phyloP scores from a whole-genome alignment of 2,329 filamentous ascomycete species.

The Rhynchosporium graminicola region DNA sequence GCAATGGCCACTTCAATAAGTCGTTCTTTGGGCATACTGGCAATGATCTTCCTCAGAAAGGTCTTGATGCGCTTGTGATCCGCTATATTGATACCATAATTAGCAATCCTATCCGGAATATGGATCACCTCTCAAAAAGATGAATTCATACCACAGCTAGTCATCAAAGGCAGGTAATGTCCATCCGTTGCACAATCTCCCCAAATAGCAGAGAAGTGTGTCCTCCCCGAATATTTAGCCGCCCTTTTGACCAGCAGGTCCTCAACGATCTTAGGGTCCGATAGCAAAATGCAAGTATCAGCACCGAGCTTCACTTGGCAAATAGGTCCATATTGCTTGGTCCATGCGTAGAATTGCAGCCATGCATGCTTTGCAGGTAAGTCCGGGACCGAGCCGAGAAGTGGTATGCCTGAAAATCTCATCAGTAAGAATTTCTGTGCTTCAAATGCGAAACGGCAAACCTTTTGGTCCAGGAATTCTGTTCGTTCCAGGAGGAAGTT shows the following conservation, averaged over 20 bases:
- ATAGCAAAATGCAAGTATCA: slow-evolving; percentile 42
- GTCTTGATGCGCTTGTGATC: slow-evolving; percentile 22
- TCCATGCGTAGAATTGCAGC: slow-evolving; percentile 46
- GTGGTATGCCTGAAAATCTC: slow-evolving; percentile 18
- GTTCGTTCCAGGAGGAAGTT: slow-evolving; percentile 22
- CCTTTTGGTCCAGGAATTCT: slow-evolving; percentile 25
- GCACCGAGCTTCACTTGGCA: slow-evolving; percentile 48
- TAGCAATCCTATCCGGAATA: neutral
- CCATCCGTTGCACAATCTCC: slow-evolving; percentile 19
- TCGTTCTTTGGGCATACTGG: slow-evolving; percentile 23
- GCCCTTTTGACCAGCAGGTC: slow-evolving; percentile 46
- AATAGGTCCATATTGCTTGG: slow-evolving; percentile 44
- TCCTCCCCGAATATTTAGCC: slow-evolving; percentile 39
- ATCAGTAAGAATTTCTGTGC: neutral
- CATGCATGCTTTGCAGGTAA: slow-evolving; percentile 40
- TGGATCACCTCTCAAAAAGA: too few relatives aligned
- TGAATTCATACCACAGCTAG: slow-evolving; percentile 17
- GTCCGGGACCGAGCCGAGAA: slow-evolving; percentile 26
- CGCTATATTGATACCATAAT: neutral
- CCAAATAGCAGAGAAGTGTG: slow-evolving; percentile 19
- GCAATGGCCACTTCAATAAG: slow-evolving; percentile 25
- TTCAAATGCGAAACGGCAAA: neutral
- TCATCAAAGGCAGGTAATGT: slow-evolving; percentile 24
- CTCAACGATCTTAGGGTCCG: slow-evolving; percentile 45
- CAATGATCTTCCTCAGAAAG: slow-evolving; percentile 22